Evolutionary conservation across 75 land plant species (phyloP), one percentile per base, ranked within the genome.

Genomic region (Chamaecyparis obtusa): DNA sequence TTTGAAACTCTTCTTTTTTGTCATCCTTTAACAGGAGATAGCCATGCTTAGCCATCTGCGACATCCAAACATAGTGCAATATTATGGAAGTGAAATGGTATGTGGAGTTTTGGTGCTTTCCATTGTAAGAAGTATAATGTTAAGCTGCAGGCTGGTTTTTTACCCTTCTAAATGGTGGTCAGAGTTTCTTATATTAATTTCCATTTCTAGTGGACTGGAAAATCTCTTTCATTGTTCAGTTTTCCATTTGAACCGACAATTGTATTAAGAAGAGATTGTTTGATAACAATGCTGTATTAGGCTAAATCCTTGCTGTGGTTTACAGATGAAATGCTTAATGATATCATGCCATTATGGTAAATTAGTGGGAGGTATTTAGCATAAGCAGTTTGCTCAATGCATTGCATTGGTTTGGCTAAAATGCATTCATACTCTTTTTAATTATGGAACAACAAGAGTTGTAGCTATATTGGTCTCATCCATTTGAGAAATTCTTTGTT

Each of bases 51-150:
- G 99, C 87, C 93, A 92, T 88, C 92, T 98, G 79, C 91, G 93
- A 76, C 99, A 98, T 91, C 90, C 93, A 85, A 98, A 98, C 85
- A 98, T 98, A 86, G 99, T 98, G 87, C 99, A 93, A 84, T 98
- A 96, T 87, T 90, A 92, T 94, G 99, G 99, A 90, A 94, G 97
- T 91, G 99, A 96, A 87, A 86, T 92, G 99, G 99, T 98, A 98
- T 85, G 85, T 14, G 33, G 55, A 35, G 41, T 2, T 87, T 27
- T 17, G 13, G 57, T n/a, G 43, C 35, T 7, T 37, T 48, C 21
- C 9, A 54, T 60, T 37, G 41, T 30, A 87, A 33, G 17, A 27
- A 49, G n/a, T 86, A 39, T 15, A 21, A 16, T 46, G 8, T 30
- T 86, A 32, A 57, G 13, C 85, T 86, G 5, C 46, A 36, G 19